Percentiles rank a stretch among this genome's conserved stretches.
Evolutionary conservation across 2,329 filamentous ascomycete species (phyloP).

Genomic region (Colletotrichum karsti): DNA sequence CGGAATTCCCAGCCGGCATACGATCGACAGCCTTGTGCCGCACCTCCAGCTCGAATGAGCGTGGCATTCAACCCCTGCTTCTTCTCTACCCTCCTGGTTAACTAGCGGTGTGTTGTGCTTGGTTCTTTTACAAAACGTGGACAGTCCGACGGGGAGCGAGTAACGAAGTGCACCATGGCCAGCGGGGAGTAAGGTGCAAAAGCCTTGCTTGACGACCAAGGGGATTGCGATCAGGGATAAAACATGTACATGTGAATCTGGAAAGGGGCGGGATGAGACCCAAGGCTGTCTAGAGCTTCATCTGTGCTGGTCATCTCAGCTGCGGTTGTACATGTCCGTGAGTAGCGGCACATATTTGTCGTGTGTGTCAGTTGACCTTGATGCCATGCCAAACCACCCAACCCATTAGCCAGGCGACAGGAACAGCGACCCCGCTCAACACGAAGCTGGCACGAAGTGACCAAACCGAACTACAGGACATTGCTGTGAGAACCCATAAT

Average conservation of each 20-base stretch:
- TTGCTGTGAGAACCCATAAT: not conserved
- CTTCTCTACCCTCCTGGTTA: not conserved
- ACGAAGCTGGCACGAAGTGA: not conserved
- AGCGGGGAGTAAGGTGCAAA: not conserved
- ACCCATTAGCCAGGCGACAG: not conserved
- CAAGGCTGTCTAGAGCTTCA: not conserved
- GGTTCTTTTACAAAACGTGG: not conserved
- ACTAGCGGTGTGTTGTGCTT: constrained; percentile 15
- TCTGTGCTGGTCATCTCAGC: not conserved
- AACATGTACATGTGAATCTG: not conserved
- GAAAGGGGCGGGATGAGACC: not conserved
- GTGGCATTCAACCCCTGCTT: not conserved
- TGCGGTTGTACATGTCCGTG: not conserved
- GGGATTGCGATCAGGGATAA: not conserved
- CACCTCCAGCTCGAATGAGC: constrained; percentile 5
- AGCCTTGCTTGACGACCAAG: not conserved
- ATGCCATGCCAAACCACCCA: not conserved
- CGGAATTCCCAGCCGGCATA: constrained; percentile 6
- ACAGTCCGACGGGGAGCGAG: not conserved
- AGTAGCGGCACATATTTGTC: not conserved
- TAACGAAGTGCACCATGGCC: not conserved
- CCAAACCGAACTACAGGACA: not conserved
- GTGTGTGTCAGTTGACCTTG: not conserved
- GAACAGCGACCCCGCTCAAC: not conserved
- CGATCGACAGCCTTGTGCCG: constrained; percentile 22